Conservation (phyloP, 495 filamentous ascomycete genomes). For the Terfezia boudieri region DNA sequence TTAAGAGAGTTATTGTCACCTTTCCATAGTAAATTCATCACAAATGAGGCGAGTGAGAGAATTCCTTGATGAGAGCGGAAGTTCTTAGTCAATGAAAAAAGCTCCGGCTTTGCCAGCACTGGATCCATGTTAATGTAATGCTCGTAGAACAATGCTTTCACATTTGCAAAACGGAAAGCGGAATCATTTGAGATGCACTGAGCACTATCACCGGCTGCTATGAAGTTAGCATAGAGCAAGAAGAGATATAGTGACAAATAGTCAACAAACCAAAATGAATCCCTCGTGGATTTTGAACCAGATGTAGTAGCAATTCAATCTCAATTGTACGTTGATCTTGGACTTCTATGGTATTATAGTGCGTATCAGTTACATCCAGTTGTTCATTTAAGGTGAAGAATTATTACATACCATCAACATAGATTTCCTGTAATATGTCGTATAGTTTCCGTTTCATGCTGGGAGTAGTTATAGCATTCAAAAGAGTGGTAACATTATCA, state of each 20-base stretch:
- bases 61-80: constrained; percentile 28
- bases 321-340: constrained; percentile 24
- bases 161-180: constrained; percentile 23
- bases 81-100: constrained; percentile 21
- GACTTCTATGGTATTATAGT: constrained; percentile 16
- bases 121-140: constrained; percentile 15
- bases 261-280: constrained; percentile 19
- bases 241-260: too few relatives aligned
- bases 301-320: constrained; percentile 20
- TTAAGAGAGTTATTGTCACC: neutral
- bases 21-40: constrained; percentile 14
- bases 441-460: too few relatives aligned
- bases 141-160: constrained; percentile 23
- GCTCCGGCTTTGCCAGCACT: constrained; percentile 11
- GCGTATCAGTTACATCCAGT: too few relatives aligned
- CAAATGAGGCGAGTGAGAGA: constrained; percentile 23
- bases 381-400: too few relatives aligned
- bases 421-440: constrained; percentile 23
- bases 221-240: too few relatives aligned
- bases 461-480: neutral
- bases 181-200: constrained; percentile 28
- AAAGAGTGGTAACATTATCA: constrained; percentile 19
- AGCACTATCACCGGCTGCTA: constrained; percentile 23
- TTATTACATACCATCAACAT: constrained; percentile 22
- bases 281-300: constrained; percentile 18